Evolutionary conservation across 768 basidiomycete genomes (phyloP), one percentile per base, ranked within the genome.

Genomic region (Ephemerocybe angulata): DNA sequence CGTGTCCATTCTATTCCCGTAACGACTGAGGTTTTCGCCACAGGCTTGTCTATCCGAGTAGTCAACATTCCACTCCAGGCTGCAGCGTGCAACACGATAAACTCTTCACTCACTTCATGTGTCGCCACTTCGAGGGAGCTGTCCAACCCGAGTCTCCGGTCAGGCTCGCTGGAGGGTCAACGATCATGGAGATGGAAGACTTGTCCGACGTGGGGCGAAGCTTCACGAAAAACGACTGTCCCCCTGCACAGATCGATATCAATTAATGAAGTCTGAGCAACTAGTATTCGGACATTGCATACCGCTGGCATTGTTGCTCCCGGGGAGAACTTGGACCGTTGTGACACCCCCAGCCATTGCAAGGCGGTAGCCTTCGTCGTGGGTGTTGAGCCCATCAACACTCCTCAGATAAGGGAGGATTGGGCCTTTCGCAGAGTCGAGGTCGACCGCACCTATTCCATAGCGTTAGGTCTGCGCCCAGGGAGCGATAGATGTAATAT

Each of bases 291-390:
- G 21, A 8, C 31, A 24, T 15, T 27, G 56, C 56, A 47, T 60
- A 88, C 90, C 90, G 47, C 92, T 88, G 37, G 82, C 84, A 69
- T 90, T 88, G 25, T 68, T 79, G 52, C 81, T 85, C 6, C 92
- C 93, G 8, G 93, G 90, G 3, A 94, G 72, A 37, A 95, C 76
- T 61, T 91, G 87, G 15, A 81, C 85, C 2, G 92, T 87, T 0
- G 95, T 96, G 30, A 96, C 86, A 13, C 95, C 95, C 11, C 93
- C 93, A 3, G 94, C 80, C 52, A 93, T 85, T 2, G 89, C 81
- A 15, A 91, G 76, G 53, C 75, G 75, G 66, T 86, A 86, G 1
- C 86, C 77, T 37, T 85, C 83, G 63, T 95, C 93, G 56, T 93
- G 89, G 1, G 90, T 93, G 65, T 95, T 88, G 62, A 97, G 78